These are phyloP conservation scores for Neoarthrinium moseri DNA, from an alignment of 2,329 filamentous ascomycete genomes.

Conservation along the genomic window DNA sequence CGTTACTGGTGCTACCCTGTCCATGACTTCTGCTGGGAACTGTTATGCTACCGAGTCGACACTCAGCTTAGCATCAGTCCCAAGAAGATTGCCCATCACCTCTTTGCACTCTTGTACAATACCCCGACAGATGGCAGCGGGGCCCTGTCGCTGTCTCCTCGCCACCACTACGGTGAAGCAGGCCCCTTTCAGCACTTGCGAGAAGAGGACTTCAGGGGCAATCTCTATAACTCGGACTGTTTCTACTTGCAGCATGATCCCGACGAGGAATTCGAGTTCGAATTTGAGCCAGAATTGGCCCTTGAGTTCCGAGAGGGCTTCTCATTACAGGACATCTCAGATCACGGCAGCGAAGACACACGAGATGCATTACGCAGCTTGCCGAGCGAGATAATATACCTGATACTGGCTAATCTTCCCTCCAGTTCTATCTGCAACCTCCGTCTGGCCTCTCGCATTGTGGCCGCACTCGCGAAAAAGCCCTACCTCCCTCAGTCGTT, in stretches of 20 bases:
- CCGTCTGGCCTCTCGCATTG: conserved; percentile 16
- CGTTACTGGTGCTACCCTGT: conserved; percentile 17
- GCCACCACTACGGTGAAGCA: conserved; percentile 16
- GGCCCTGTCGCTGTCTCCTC: conserved; percentile 7
- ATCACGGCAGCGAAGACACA: not conserved
- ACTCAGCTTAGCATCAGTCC: conserved; percentile 1
- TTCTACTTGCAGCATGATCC: conserved; percentile 16
- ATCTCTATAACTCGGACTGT: conserved; percentile 10
- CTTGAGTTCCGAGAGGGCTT: not conserved
- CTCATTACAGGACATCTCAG: not conserved
- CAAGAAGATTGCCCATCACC: conserved; percentile 13
- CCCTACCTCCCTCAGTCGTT: conserved; percentile 15
- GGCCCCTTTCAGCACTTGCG: conserved; percentile 8
- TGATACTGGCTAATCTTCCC: conserved; percentile 15
- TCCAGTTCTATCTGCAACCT: conserved; percentile 14
- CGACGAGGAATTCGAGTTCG: conserved; percentile 14
- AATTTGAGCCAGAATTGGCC: conserved; percentile 10
- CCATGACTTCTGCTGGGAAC: conserved; percentile 20
- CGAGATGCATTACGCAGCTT: conserved; percentile 15
- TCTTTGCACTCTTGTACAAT: conserved; percentile 18
- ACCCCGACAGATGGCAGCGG: conserved; percentile 13
- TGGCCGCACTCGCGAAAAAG: conserved; percentile 12
- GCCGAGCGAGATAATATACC: conserved; percentile 18
- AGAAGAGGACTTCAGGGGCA: no score
- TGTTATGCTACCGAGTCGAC: conserved; percentile 15